A percentile compares a stretch with the other conserved stretches of the same genome.
These are phyloP conservation scores for Agrocybe pediades DNA, from an alignment of 768 basidiomycete species.

Conservation along the genomic window DNA sequence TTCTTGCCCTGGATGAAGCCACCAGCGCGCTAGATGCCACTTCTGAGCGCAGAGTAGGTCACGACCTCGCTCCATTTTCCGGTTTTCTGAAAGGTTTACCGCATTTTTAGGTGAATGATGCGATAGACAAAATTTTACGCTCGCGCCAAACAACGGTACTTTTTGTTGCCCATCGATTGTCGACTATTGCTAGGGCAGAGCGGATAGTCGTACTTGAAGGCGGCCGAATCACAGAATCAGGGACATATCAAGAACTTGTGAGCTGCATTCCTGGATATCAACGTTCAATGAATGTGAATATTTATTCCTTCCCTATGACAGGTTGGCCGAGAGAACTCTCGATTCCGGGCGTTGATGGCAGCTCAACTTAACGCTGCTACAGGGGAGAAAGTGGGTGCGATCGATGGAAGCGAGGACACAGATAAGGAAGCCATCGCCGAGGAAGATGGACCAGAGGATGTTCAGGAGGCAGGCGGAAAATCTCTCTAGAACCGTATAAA, in stretches of 20 bases:
- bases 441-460: constrained; percentile 1
- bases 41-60: constrained; percentile 74
- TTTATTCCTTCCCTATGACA: constrained; percentile 32
- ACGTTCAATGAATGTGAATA: neutral
- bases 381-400: constrained; percentile 26
- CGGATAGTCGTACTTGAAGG: constrained; percentile 89
- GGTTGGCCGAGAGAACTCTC: constrained; percentile 69
- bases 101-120: constrained; percentile 73
- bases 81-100: neutral
- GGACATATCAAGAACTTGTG: constrained; percentile 79
- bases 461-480: constrained; percentile 13
- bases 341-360: constrained; percentile 88
- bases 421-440: constrained; percentile 4
- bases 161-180: constrained; percentile 87
- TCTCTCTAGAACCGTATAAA: constrained; percentile 11
- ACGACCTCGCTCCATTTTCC: neutral
- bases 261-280: constrained; percentile 20
- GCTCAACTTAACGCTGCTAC: constrained; percentile 71
- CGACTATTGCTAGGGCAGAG: constrained; percentile 89
- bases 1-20: constrained; percentile 89
- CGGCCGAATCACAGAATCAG: constrained; percentile 80
- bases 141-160: constrained; percentile 83
- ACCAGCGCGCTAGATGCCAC: constrained; percentile 88
- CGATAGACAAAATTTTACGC: constrained; percentile 84
- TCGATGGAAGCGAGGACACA: constrained; percentile 2